phyloP scores from a whole-genome alignment of 768 basidiomycete genomes.

The Kondoa subrosea region DNA sequence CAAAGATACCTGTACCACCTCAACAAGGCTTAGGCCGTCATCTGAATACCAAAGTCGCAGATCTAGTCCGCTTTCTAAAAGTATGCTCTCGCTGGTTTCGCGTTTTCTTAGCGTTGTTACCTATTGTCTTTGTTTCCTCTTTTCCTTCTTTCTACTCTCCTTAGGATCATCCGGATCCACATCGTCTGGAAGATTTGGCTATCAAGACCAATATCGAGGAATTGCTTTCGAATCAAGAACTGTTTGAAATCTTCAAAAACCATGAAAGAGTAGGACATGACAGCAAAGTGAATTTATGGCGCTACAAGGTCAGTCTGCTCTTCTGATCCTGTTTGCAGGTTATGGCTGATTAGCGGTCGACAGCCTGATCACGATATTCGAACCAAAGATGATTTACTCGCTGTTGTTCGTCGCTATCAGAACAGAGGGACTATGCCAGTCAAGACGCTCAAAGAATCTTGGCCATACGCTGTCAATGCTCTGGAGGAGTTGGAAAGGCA shows the following conservation, averaged over 20 bases:
- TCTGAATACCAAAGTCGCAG: conserved; percentile 4
- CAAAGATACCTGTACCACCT: too few species aligned
- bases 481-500: conserved; percentile 80
- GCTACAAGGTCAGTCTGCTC: conserved; percentile 50
- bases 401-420: conserved; percentile 68
- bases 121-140: neutral
- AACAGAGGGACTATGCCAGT: conserved; percentile 73
- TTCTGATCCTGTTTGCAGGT: conserved; percentile 15
- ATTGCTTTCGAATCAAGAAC: conserved; percentile 49
- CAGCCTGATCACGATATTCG: conserved; percentile 76
- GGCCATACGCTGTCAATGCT: conserved; percentile 67
- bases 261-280: conserved; percentile 69
- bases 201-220: conserved; percentile 56
- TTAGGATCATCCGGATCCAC: neutral
- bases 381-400: conserved; percentile 64
- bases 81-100: neutral
- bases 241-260: conserved; percentile 62
- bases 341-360: neutral
- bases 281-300: conserved; percentile 65
- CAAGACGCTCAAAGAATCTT: conserved; percentile 68
- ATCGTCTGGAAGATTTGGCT: conserved; percentile 65
- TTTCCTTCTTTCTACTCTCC: neutral
- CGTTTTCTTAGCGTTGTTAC: neutral
- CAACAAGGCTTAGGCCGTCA: too few species aligned
- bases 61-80: conserved; percentile 6